Percentiles rank a stretch among this genome's conserved stretches.
Conservation (phyloP, 139 green algal species). For the Dunaliella sp. region DNA sequence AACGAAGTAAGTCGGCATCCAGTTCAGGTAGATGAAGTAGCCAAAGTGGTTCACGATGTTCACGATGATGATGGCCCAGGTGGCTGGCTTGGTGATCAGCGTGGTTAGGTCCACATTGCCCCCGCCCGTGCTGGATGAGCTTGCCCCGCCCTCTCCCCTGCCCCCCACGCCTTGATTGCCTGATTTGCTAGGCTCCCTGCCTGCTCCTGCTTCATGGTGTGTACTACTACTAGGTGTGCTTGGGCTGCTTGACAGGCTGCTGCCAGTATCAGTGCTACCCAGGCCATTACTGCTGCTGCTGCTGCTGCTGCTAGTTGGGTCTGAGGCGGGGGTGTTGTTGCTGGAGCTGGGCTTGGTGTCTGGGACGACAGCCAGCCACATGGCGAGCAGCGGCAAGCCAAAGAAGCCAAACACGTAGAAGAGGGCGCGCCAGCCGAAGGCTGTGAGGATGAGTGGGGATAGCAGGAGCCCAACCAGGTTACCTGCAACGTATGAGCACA, state of each 20-base stretch:
- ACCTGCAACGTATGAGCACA: no score
- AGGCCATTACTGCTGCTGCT: neutral
- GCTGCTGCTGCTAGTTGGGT: slow-evolving; percentile 8
- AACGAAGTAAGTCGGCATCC: slow-evolving; percentile 92
- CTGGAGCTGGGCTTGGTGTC: neutral
- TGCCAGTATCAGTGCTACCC: no score
- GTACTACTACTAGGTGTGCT: no score
- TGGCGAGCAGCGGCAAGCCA: slow-evolving; percentile 65
- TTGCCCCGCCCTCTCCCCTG: neutral
- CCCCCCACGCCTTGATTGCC: neutral
- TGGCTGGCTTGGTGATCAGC: slow-evolving; percentile 60
- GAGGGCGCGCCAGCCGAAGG: slow-evolving; percentile 71
- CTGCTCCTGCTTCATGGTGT: neutral
- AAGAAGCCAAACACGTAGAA: slow-evolving; percentile 80
- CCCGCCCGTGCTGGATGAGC: neutral
- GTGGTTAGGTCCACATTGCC: neutral
- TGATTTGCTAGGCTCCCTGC: neutral
- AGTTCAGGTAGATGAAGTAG: slow-evolving; percentile 95
- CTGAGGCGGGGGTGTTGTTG: neutral
- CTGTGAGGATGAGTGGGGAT: slow-evolving; percentile 72
- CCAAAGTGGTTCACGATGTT: slow-evolving; percentile 88
- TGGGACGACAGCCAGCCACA: slow-evolving; percentile 71
- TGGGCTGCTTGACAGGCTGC: no score
- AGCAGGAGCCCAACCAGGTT: slow-evolving; percentile 81
- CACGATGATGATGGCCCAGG: slow-evolving; percentile 84